phyloP scores from a whole-genome alignment of 2,329 filamentous ascomycete species.

The Harringtonia aguacate region DNA sequence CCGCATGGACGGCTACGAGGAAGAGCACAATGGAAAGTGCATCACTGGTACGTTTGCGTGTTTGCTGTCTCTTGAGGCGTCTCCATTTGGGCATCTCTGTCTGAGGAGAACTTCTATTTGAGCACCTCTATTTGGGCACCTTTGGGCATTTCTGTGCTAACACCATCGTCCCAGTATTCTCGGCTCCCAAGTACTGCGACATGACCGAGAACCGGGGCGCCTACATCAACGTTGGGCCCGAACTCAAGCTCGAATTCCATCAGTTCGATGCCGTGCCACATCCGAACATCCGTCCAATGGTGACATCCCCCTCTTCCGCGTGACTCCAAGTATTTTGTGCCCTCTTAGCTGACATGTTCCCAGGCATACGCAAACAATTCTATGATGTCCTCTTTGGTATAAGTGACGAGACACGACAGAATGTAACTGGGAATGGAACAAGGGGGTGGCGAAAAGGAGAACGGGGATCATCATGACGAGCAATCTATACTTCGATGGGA shows the following conservation, averaged over 20 bases:
- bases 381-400: conserved; percentile 68
- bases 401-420: conserved; percentile 28
- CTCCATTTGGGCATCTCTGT: background rate
- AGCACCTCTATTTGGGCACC: background rate
- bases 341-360: conserved; percentile 9
- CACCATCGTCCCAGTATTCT: conserved; percentile 61
- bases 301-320: conserved; percentile 22
- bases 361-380: conserved; percentile 80
- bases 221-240: conserved; percentile 91
- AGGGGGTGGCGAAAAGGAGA: background rate
- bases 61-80: too few species aligned
- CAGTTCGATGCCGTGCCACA: conserved; percentile 96
- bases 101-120: background rate
- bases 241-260: conserved; percentile 84
- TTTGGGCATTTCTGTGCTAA: conserved; percentile 2
- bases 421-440: background rate
- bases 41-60: conserved; percentile 66
- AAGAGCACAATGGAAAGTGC: conserved; percentile 90
- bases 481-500: background rate
- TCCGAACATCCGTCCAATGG: conserved; percentile 90
- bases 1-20: conserved; percentile 97
- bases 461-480: background rate
- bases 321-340: background rate
- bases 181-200: conserved; percentile 94
- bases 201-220: conserved; percentile 96